A percentile compares a stretch with the other conserved stretches of the same genome.
Conservation (phyloP, 148 eudicot genomes). For the Persicaria maculosa region DNA sequence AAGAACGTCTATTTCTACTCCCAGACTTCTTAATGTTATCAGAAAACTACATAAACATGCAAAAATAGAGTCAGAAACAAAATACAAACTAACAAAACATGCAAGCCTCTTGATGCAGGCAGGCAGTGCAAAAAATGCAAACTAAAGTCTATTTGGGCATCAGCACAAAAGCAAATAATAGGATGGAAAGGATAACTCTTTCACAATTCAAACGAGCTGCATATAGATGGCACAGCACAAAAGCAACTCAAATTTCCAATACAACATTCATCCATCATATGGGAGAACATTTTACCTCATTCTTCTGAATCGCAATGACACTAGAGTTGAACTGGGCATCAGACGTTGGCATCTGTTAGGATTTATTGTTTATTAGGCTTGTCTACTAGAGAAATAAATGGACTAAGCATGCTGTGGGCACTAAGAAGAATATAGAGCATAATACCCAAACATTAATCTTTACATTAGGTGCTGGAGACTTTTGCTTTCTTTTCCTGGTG, state of each 20-base stretch:
- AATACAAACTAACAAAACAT: not conserved
- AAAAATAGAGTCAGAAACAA: not conserved
- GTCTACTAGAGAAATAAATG: conserved; percentile 11
- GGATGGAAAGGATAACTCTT: not conserved
- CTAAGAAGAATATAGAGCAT: not conserved
- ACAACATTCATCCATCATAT: not conserved
- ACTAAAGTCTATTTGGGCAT: too few relatives aligned
- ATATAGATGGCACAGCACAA: not conserved
- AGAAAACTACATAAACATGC: conserved; percentile 28
- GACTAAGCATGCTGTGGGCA: conserved; percentile 7
- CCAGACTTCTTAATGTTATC: conserved; percentile 40
- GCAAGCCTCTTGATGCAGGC: not conserved
- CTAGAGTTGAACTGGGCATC: conserved; percentile 38
- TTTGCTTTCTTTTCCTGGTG: conserved; percentile 46
- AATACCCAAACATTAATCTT: not conserved
- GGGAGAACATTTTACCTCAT: conserved; percentile 39
- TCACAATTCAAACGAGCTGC: too few relatives aligned
- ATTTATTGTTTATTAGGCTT: conserved; percentile 11
- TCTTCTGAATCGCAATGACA: conserved; percentile 33
- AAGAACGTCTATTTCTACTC: conserved; percentile 40
- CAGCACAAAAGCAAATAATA: too few relatives aligned
- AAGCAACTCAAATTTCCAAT: not conserved
- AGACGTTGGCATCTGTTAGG: conserved; percentile 36
- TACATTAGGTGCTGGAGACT: conserved; percentile 47
- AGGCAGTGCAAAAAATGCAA: not conserved